A percentile compares a stretch with the other conserved stretches of the same genome.
Evolutionary conservation across 163 green algal genomes (phyloP).

Genomic region (Trebouxiophyceae sp.): DNA sequence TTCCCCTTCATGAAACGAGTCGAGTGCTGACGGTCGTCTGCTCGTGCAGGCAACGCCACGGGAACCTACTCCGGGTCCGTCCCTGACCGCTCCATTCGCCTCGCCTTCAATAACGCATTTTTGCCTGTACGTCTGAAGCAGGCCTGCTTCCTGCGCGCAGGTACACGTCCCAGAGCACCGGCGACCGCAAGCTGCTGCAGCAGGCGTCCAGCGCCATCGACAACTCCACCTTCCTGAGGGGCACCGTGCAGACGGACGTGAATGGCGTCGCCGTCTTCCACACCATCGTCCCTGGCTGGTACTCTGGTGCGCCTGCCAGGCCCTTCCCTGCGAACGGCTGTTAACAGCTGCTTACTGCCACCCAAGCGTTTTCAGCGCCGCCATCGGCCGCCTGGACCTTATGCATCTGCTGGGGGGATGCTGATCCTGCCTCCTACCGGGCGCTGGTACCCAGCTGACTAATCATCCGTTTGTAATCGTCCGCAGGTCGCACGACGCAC

Average conservation of each 20-base stretch:
- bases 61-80: not conserved
- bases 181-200: not conserved
- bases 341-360: not conserved
- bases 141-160: not conserved
- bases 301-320: constrained; percentile 1
- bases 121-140: not conserved
- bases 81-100: not conserved
- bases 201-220: constrained; percentile 4
- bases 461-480: no score
- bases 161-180: not conserved
- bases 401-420: not conserved
- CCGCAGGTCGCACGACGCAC: no score
- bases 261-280: constrained; percentile 8
- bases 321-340: not conserved
- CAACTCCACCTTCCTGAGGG: constrained; percentile 13
- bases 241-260: constrained; percentile 5
- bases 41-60: not conserved
- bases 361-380: not conserved
- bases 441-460: not conserved
- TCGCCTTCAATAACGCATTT: not conserved
- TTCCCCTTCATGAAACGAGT: not conserved
- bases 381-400: not conserved
- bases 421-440: not conserved
- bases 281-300: constrained; percentile 14
- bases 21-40: not conserved